Evolutionary conservation across 306 rosid genomes (phyloP).

Genomic region (Medicago truncatula): DNA sequence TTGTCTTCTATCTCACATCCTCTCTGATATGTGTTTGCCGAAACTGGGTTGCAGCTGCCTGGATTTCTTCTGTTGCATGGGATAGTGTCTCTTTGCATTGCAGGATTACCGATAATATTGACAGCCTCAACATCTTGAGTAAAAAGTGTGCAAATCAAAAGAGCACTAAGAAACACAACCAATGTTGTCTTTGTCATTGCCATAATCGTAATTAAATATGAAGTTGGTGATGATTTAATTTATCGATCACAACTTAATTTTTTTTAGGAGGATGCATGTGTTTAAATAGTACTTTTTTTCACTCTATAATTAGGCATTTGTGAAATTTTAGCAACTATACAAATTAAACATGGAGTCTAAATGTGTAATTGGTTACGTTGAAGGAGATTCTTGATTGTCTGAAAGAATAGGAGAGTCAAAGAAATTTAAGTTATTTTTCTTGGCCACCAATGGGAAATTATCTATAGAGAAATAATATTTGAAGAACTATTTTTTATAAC

Average conservation of each 20-base stretch:
- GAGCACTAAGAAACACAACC: constrained; percentile 1
- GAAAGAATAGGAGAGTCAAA: not conserved
- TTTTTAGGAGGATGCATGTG: not conserved
- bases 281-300: not conserved
- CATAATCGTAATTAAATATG: not conserved
- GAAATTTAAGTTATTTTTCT: not conserved
- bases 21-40: not conserved
- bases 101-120: fast-evolving
- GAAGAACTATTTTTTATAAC: no score
- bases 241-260: not conserved
- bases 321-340: not conserved
- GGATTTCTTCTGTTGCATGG: constrained; percentile 18
- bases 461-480: not conserved
- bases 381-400: not conserved
- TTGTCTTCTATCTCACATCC: not conserved
- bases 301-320: not conserved
- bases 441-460: not conserved
- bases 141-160: not conserved
- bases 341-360: not conserved
- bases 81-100: not conserved
- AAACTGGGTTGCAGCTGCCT: not conserved
- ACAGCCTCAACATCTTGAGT: not conserved
- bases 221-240: not conserved
- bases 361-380: not conserved
- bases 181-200: constrained; percentile 9